Evolutionary conservation across 306 rosid genomes (phyloP).

Genomic region (Urtica urens): DNA sequence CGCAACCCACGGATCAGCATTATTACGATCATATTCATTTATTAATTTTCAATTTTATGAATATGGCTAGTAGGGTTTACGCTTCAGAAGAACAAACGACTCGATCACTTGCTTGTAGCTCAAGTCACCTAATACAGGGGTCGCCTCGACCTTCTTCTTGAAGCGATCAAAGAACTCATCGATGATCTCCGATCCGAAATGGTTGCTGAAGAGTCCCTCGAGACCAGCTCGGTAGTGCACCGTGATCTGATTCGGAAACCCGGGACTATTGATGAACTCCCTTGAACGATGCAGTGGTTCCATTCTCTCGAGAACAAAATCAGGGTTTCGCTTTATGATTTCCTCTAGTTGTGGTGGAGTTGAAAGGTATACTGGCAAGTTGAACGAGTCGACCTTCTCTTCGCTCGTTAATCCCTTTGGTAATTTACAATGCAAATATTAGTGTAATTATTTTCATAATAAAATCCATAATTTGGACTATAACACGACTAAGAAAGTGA

Average conservation of each 20-base stretch:
- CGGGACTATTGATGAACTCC: neutral
- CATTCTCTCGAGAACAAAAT: conserved; percentile 1
- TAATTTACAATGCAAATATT: neutral
- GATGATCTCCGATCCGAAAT: conserved; percentile 4
- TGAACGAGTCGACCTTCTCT: conserved; percentile 2
- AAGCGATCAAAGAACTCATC: neutral
- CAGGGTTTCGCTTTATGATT: neutral
- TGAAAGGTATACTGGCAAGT: conserved; percentile 4
- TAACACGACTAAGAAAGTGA: too few species aligned
- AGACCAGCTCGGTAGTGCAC: conserved; percentile 8
- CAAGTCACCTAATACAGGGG: neutral
- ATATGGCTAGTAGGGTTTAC: neutral
- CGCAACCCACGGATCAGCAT: neutral
- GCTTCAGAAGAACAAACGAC: conserved; percentile 10
- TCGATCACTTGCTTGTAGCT: conserved; percentile 6
- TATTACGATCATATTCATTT: neutral
- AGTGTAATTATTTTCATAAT: too few species aligned
- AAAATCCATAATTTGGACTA: too few species aligned
- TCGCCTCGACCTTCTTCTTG: neutral
- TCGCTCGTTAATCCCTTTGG: conserved; percentile 1
- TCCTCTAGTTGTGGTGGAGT: conserved; percentile 3
- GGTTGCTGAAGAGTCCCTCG: conserved; percentile 1
- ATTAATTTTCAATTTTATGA: neutral
- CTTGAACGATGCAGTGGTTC: neutral
- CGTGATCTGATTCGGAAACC: conserved; percentile 1